phyloP scores from a whole-genome alignment of 306 rosid species.

The Alnus glutinosa region DNA sequence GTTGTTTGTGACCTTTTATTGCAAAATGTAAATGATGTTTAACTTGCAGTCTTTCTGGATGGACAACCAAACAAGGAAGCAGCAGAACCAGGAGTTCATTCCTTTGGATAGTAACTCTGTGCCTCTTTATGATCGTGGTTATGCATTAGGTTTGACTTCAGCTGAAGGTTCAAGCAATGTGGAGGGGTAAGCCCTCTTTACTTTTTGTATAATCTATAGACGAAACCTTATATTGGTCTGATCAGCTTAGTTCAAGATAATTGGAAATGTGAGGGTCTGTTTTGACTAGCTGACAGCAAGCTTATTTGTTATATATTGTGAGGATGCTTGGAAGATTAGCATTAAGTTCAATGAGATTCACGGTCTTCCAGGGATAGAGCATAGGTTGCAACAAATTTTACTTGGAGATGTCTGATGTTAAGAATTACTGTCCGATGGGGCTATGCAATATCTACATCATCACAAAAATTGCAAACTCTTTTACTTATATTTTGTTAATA shows the following conservation, averaged over 20 bases:
- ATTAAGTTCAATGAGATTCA: not conserved
- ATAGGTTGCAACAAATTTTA: not conserved
- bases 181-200: slow-evolving; percentile 60
- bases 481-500: not conserved
- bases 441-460: not conserved
- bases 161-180: slow-evolving; percentile 57
- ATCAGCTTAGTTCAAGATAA: not conserved
- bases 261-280: not conserved
- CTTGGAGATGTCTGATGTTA: not conserved
- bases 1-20: slow-evolving; percentile 21
- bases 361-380: not conserved
- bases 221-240: slow-evolving; percentile 8
- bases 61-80: slow-evolving; percentile 65
- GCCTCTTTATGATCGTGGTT: slow-evolving; percentile 95
- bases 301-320: slow-evolving; percentile 1
- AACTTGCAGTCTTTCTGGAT: slow-evolving; percentile 92
- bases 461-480: not conserved
- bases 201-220: slow-evolving; percentile 19
- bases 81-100: slow-evolving; percentile 38
- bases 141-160: slow-evolving; percentile 81
- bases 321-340: slow-evolving; percentile 3
- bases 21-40: slow-evolving; percentile 22
- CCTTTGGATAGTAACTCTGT: slow-evolving; percentile 69
- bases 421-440: not conserved
- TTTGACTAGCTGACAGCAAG: not conserved